A percentile compares a stretch with the other conserved stretches of the same genome.
Conservation (phyloP, 257 asterid species). For the Verbascum thapsus region DNA sequence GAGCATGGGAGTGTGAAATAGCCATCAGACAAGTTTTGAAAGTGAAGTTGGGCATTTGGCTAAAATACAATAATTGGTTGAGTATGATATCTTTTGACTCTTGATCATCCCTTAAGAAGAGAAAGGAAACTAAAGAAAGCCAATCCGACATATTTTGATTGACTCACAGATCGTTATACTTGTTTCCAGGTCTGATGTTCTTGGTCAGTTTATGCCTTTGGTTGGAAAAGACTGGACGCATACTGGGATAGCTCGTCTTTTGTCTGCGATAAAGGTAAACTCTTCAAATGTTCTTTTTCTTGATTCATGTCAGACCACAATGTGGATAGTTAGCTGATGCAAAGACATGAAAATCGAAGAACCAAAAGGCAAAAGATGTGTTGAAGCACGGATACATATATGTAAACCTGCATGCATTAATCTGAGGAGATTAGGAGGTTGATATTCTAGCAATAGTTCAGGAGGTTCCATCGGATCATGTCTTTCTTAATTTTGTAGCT, state of each 20-base stretch:
- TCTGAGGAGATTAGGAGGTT: background rate
- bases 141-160: background rate
- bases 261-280: constrained; percentile 72
- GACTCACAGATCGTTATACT: constrained; percentile 12
- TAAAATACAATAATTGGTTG: background rate
- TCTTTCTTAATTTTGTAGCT: background rate
- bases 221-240: constrained; percentile 99
- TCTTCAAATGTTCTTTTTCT: constrained; percentile 19
- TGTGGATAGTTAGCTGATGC: constrained; percentile 11
- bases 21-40: background rate
- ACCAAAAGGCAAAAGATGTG: constrained; percentile 14
- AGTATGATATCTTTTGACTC: background rate
- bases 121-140: no score
- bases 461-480: constrained; percentile 7
- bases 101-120: background rate
- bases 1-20: constrained; percentile 1
- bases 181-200: constrained; percentile 93
- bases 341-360: no score
- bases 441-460: background rate
- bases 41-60: constrained; percentile 3
- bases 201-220: constrained; percentile 98
- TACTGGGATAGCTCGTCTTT: constrained; percentile 90
- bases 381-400: background rate
- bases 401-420: constrained; percentile 3
- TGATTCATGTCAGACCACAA: constrained; percentile 2